phyloP scores from a whole-genome alignment of 805 yeast species.

The Cyberlindnera suaveolens region DNA sequence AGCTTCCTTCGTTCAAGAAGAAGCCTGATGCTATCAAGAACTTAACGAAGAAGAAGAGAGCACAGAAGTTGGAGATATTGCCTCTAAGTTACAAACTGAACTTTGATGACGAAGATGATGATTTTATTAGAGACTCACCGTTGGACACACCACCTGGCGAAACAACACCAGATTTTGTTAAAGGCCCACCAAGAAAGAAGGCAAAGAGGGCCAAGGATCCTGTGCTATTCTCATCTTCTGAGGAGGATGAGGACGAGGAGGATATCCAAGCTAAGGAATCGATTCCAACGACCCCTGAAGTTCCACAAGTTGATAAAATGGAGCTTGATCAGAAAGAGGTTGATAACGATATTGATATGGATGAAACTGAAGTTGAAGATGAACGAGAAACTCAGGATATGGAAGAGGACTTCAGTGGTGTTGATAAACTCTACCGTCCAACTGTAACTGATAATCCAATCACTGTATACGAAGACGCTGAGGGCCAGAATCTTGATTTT shows the following conservation, averaged over 20 bases:
- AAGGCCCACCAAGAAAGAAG: conserved; percentile 2
- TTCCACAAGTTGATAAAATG: neutral
- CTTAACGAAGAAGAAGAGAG: conserved; percentile 5
- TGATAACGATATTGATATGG: neutral
- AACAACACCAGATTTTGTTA: neutral
- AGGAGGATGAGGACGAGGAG: conserved; percentile 26
- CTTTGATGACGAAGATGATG: conserved; percentile 14
- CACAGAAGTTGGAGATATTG: conserved; percentile 19
- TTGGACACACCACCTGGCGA: neutral
- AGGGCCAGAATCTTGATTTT: conserved; percentile 32
- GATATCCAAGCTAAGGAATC: conserved; percentile 24
- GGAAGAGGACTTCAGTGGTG: conserved; percentile 18
- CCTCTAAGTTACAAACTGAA: conserved; percentile 15
- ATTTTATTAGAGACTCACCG: neutral
- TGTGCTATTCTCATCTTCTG: conserved; percentile 21
- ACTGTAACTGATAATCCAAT: conserved; percentile 38
- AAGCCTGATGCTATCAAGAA: conserved; percentile 20
- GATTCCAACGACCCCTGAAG: conserved; percentile 24
- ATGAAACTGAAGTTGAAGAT: neutral
- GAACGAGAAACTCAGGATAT: conserved; percentile 8
- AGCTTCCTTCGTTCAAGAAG: conserved; percentile 17
- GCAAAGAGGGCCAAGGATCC: conserved; percentile 4
- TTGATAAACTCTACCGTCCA: conserved; percentile 42
- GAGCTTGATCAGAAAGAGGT: neutral
- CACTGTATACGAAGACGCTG: conserved; percentile 47